phyloP scores from a whole-genome alignment of 2,329 filamentous ascomycete species.

The Mycosphaerella arachidis region DNA sequence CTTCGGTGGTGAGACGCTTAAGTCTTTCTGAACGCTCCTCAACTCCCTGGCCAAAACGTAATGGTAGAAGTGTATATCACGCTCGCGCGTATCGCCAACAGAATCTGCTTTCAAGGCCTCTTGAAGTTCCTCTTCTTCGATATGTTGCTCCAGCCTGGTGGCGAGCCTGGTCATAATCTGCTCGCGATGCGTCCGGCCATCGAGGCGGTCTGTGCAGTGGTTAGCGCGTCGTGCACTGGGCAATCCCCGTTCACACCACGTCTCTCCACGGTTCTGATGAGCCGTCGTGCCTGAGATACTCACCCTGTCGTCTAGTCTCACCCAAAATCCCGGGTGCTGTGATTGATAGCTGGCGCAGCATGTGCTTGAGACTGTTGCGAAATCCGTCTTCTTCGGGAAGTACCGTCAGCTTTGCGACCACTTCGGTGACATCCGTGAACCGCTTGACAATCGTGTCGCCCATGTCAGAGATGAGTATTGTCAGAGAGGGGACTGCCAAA shows the following conservation, averaged over 20 bases:
- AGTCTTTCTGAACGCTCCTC: constrained; percentile 41
- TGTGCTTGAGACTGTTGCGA: constrained; percentile 22
- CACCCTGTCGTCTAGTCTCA: constrained; percentile 11
- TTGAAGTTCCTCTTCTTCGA: constrained; percentile 40
- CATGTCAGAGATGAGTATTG: constrained; percentile 53
- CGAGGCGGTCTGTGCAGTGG: constrained; percentile 5
- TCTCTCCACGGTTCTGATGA: neutral
- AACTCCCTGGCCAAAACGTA: constrained; percentile 45
- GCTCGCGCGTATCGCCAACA: constrained; percentile 40
- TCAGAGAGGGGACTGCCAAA: constrained; percentile 51
- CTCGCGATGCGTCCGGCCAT: constrained; percentile 16
- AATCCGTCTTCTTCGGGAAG: constrained; percentile 9
- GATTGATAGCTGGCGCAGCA: constrained; percentile 13
- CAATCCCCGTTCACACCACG: neutral
- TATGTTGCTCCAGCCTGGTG: constrained; percentile 28
- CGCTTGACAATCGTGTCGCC: constrained; percentile 52
- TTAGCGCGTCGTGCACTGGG: neutral
- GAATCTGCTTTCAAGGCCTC: constrained; percentile 29
- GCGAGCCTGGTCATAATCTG: constrained; percentile 21
- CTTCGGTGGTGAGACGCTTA: constrained; percentile 35
- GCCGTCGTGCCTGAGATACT: neutral
- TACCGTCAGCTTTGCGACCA: constrained; percentile 52
- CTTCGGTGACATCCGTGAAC: constrained; percentile 53
- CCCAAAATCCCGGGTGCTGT: constrained; percentile 15
- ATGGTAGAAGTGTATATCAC: constrained; percentile 51